phyloP scores from a whole-genome alignment of 2,329 filamentous ascomycete species.

The Coniochaeta sp. region DNA sequence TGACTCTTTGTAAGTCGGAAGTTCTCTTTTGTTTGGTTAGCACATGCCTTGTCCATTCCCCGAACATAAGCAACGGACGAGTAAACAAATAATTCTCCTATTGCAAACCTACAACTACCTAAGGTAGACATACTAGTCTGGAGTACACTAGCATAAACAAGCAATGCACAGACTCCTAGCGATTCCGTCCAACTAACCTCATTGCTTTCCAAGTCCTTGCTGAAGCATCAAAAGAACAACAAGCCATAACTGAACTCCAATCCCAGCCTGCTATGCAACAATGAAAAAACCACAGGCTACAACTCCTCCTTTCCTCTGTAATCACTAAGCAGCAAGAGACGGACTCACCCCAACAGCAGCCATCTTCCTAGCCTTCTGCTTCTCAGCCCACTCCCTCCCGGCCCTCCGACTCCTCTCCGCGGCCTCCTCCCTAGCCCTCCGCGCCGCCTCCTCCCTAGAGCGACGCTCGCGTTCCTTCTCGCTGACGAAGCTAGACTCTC shows the following conservation, averaged over 20 bases:
- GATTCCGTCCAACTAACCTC: not conserved
- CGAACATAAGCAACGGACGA: not conserved
- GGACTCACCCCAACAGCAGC: conserved; percentile 5
- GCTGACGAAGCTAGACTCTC: conserved; percentile 39
- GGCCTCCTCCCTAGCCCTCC: conserved; percentile 45
- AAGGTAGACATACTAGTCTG: not conserved
- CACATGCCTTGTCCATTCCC: too few relatives aligned
- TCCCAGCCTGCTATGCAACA: not conserved
- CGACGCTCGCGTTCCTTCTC: conserved; percentile 45
- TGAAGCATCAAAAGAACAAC: not conserved
- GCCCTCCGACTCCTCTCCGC: conserved; percentile 52
- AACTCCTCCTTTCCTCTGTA: not conserved
- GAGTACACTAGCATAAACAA: not conserved
- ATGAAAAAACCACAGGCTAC: not conserved
- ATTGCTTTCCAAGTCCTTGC: not conserved
- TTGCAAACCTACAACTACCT: not conserved
- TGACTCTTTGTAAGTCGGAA: too few relatives aligned
- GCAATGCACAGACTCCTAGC: not conserved
- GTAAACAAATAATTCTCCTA: not conserved
- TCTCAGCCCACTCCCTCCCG: conserved; percentile 56
- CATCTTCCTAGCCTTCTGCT: conserved; percentile 36
- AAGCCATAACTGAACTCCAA: not conserved
- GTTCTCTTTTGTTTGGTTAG: too few relatives aligned
- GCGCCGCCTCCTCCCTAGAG: conserved; percentile 43
- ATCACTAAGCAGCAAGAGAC: not conserved